phyloP scores from a whole-genome alignment of 352 stramenopile genomes.

The Pythium phragmiticola region DNA sequence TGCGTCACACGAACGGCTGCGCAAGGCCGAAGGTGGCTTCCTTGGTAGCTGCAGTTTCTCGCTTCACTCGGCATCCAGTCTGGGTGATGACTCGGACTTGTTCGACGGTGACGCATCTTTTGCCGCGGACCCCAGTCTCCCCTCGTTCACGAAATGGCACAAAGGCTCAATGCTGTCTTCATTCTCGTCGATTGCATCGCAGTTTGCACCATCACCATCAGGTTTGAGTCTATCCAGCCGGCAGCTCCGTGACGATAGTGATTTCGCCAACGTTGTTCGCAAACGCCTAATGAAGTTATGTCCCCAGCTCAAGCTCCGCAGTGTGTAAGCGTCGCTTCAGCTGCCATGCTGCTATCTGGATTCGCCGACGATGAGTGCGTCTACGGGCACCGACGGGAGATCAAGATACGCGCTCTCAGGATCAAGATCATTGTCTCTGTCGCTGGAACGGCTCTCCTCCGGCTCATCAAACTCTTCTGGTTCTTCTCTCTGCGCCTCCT shows the following conservation, averaged over 20 bases:
- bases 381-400: conserved; percentile 53
- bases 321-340: conserved; percentile 41
- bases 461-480: conserved; percentile 19
- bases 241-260: background rate
- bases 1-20: conserved; percentile 97
- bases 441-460: conserved; percentile 47
- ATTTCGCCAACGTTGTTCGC: conserved; percentile 28
- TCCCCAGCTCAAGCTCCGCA: conserved; percentile 47
- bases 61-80: no score
- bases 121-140: background rate
- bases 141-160: conserved; percentile 16
- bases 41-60: no score
- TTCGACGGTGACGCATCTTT: background rate
- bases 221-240: background rate
- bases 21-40: no score
- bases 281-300: conserved; percentile 57
- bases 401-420: conserved; percentile 61
- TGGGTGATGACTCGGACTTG: conserved; percentile 5
- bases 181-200: background rate
- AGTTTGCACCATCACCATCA: background rate
- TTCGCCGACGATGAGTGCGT: conserved; percentile 46
- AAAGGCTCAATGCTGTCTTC: background rate
- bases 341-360: conserved; percentile 49
- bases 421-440: conserved; percentile 44
- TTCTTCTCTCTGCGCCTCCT: conserved; percentile 18